Percentiles rank a stretch among this genome's conserved stretches.
phyloP scores from a whole-genome alignment of 768 basidiomycete genomes.

The Termitomyces sp. region DNA sequence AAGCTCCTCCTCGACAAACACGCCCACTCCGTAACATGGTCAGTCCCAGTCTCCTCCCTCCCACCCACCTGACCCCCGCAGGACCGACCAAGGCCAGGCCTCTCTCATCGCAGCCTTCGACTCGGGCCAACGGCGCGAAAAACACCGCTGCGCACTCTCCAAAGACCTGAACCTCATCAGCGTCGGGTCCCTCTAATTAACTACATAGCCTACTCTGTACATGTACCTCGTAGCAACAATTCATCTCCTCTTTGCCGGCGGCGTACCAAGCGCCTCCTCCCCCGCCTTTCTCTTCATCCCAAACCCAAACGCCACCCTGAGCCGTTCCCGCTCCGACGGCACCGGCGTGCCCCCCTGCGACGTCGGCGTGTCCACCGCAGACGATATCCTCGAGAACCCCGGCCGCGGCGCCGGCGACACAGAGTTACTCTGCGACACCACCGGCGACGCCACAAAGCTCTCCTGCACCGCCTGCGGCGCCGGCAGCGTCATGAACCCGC shows the following conservation, averaged over 20 bases:
- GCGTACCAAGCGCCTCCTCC: slow-evolving; percentile 61
- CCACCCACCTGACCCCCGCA: slow-evolving; percentile 20
- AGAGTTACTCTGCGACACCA: slow-evolving; percentile 23
- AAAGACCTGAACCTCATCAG: slow-evolving; percentile 72
- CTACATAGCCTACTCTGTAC: too few species aligned
- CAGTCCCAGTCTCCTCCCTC: slow-evolving; percentile 1
- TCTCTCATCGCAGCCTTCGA: slow-evolving; percentile 73
- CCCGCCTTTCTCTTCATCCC: slow-evolving; percentile 75
- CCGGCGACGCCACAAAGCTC: slow-evolving; percentile 36
- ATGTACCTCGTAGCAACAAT: not conserved
- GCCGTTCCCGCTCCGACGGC: slow-evolving; percentile 63
- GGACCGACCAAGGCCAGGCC: slow-evolving; percentile 82
- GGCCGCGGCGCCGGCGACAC: slow-evolving; percentile 65
- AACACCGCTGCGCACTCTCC: slow-evolving; percentile 64
- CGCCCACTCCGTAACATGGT: slow-evolving; percentile 83
- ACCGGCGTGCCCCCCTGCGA: slow-evolving; percentile 52
- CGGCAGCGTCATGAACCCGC: slow-evolving; percentile 71
- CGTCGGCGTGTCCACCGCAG: slow-evolving; percentile 43
- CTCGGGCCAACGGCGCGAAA: slow-evolving; percentile 63
- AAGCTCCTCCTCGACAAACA: slow-evolving; percentile 78
- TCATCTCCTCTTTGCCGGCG: slow-evolving; percentile 54
- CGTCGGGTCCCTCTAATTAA: slow-evolving; percentile 50
- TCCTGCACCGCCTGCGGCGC: slow-evolving; percentile 42
- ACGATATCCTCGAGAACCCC: slow-evolving; percentile 72
- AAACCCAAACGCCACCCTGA: slow-evolving; percentile 74